Base-by-base conservation (phyloP, 2,329 filamentous ascomycete species). In the Aspergillus tubingensis region DNA sequence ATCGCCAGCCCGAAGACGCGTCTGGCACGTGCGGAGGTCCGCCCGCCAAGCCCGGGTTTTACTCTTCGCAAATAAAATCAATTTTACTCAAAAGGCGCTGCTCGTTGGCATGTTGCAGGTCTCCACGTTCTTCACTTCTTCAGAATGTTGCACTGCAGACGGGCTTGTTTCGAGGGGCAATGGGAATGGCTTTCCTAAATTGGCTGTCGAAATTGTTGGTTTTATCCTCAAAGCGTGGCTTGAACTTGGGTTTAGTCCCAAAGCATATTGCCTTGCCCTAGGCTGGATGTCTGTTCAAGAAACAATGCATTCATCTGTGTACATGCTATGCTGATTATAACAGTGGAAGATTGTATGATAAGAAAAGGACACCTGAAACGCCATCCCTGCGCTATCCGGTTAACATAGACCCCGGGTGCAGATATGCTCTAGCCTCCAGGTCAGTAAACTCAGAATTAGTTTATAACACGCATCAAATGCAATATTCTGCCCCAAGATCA, bases 1-100 rank as follows among this genome's bases (percentile, higher is more conserved):
- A 63, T 64, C 61, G 60, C 55, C 50, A 49, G 36, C 44, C 53
- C 54, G n/a, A 41, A 54, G 62, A 67, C 65, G 65, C 65, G 65
- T 67, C 64, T 49, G 36, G 61, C 65, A 66, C 65, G 65, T 67
- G 65, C 62, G 64, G 62, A 65, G 64, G 53, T 44, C 60, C 48
- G 47, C 19, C 59, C 58, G 64, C 65, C 62, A 65, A 65, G 65
- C 30, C 63, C 55, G 25, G 15, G 43, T 36, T 41, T 30, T 48
- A 23, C 13, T 39, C 27, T 44, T 30, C 19, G 10, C 32, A 36
- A 36, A 36, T 36, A 36, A 36, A 36, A 36, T 36, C 32, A 36
- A 36, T 36, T 36, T 36, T 36, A 36, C 32, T 36, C 32, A 36
- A 36, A 32, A 36, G 32, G 32, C 32, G 11, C 32, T 52, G 49